These are phyloP conservation scores for Amylostereum areolatum DNA, from an alignment of 1,284 basidiomycete species.

Conservation along the genomic window DNA sequence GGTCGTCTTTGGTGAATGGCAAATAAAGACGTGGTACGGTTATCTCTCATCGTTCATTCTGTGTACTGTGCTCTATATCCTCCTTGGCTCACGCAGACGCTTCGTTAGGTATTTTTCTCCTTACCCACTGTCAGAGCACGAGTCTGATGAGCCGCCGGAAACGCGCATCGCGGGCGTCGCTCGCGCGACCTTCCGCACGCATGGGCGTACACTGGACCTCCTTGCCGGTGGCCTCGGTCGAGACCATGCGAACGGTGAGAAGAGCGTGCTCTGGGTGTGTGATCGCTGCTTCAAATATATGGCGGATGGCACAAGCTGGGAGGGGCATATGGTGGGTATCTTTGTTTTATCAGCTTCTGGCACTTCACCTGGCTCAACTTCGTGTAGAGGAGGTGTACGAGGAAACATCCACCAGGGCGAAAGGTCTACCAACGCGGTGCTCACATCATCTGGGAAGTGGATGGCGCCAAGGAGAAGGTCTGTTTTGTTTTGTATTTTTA, in stretches of 20 bases:
- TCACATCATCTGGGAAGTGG: conserved; percentile 93
- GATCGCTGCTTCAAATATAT: conserved; percentile 98
- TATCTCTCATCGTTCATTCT: conserved; percentile 1
- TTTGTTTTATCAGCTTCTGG: conserved; percentile 6
- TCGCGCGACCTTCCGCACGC: conserved; percentile 44
- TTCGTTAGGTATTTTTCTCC: conserved; percentile 79
- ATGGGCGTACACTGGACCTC: conserved; percentile 67
- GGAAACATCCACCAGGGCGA: conserved; percentile 78
- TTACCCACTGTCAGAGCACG: conserved; percentile 68
- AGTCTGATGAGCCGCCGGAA: conserved; percentile 43
- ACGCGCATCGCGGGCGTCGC: conserved; percentile 38
- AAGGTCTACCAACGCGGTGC: conserved; percentile 90
- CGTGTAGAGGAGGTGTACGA: conserved; percentile 62
- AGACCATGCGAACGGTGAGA: conserved; percentile 41
- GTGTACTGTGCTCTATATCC: background rate
- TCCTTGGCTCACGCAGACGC: background rate
- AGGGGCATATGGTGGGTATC: conserved; percentile 63
- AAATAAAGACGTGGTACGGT: conserved; percentile 74
- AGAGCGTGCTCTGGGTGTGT: conserved; percentile 73
- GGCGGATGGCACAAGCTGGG: conserved; percentile 67
- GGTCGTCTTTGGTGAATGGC: conserved; percentile 70
- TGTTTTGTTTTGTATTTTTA: conserved; percentile 13
- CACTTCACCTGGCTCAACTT: conserved; percentile 10
- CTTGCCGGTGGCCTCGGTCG: conserved; percentile 57
- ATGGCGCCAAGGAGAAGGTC: conserved; percentile 83